phyloP scores from a whole-genome alignment of 179 eudicot genomes.

The Beta lomatogona region DNA sequence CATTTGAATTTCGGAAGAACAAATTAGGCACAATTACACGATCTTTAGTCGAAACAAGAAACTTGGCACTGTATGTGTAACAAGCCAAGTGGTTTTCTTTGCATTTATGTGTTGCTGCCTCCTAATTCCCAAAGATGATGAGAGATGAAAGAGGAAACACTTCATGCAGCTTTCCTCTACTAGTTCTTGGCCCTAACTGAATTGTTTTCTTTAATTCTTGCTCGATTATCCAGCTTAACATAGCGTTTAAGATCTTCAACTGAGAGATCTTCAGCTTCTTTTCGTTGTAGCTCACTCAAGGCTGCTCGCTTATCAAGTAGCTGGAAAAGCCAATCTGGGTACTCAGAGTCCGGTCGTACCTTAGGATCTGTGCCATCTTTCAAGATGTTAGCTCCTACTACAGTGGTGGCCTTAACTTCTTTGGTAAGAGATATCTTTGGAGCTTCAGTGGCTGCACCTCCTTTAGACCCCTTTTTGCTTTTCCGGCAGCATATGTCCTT shows the following conservation, averaged over 20 bases:
- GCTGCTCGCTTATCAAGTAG: conserved; percentile 70
- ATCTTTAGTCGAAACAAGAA: background rate
- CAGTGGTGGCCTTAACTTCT: conserved; percentile 78
- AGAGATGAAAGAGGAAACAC: background rate
- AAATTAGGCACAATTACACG: background rate
- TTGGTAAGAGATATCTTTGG: conserved; percentile 67
- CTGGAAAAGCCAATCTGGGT: conserved; percentile 83
- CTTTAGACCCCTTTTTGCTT: conserved; percentile 71
- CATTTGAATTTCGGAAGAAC: background rate
- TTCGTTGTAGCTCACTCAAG: conserved; percentile 77
- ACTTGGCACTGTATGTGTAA: background rate
- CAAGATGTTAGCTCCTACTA: conserved; percentile 75
- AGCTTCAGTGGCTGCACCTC: conserved; percentile 65
- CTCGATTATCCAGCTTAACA: conserved; percentile 89
- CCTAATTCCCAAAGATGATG: background rate
- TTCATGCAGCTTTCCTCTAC: conserved; percentile 9
- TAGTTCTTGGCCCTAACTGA: conserved; percentile 66
- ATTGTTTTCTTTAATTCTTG: conserved; percentile 83
- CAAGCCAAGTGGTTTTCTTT: background rate
- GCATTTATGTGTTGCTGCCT: background rate
- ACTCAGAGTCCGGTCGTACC: conserved; percentile 68
- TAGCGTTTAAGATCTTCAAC: conserved; percentile 81
- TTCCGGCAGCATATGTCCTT: conserved; percentile 66
- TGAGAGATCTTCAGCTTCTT: conserved; percentile 59
- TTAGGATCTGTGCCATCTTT: conserved; percentile 85